phyloP scores from a whole-genome alignment of 345 rosid species.

The Atalantia buxifolia region DNA sequence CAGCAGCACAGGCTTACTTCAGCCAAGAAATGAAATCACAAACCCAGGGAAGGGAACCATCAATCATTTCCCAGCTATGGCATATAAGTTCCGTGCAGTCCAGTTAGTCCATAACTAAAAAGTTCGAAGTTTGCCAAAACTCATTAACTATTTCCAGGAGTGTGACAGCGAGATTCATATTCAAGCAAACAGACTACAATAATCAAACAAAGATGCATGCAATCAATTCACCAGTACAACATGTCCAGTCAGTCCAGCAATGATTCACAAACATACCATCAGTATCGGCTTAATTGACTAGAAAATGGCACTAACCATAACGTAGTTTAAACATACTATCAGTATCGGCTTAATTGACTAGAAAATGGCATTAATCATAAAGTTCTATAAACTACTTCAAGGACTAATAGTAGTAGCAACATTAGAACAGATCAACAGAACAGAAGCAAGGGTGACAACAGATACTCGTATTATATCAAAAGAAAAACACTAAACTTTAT shows the following conservation, averaged over 20 bases:
- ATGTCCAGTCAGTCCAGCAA: not conserved
- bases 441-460: not conserved
- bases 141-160: not conserved
- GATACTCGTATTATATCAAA: not conserved
- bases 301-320: too few relatives aligned
- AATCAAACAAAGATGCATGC: not conserved
- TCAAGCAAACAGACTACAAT: not conserved
- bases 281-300: not conserved
- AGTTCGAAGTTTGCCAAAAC: not conserved
- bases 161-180: not conserved
- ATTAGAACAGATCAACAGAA: not conserved
- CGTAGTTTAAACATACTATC: rapidly evolving
- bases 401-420: rapidly evolving
- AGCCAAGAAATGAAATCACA: not conserved
- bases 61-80: not conserved
- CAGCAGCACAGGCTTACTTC: not conserved
- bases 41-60: not conserved
- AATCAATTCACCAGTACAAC: not conserved
- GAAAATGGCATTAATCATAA: not conserved
- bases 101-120: not conserved
- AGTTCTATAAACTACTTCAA: not conserved
- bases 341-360: not conserved
- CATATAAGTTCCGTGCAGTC: not conserved
- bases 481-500: not conserved
- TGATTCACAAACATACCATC: not conserved